Percentiles rank a stretch among this genome's conserved stretches.
phyloP scores from a whole-genome alignment of 345 rosid genomes.

The Mercurialis annua region DNA sequence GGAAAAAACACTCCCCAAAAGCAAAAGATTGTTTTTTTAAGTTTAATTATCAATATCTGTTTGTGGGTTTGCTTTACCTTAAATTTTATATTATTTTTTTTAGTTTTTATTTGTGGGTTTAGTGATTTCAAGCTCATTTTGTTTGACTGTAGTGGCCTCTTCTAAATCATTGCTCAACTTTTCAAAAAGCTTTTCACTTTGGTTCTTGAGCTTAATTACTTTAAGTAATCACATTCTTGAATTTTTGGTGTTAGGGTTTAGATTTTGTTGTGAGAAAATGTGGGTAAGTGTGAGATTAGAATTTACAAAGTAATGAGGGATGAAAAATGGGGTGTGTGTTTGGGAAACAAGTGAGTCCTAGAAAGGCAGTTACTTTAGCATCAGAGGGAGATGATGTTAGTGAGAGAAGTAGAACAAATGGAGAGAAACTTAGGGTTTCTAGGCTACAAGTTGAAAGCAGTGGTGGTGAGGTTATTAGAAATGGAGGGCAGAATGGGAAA shows the following conservation, averaged over 20 bases:
- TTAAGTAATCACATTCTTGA: constrained; percentile 11
- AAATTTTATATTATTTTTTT: neutral
- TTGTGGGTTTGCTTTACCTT: constrained; percentile 14
- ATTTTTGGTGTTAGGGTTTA: constrained; percentile 18
- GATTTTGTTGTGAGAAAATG: constrained; percentile 16
- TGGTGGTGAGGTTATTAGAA: neutral
- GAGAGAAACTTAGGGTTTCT: constrained; percentile 20
- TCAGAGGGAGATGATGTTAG: constrained; percentile 16
- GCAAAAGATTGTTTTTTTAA: constrained; percentile 9
- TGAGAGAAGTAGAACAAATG: constrained; percentile 12
- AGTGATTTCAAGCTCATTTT: constrained; percentile 13
- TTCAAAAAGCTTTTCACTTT: constrained; percentile 23
- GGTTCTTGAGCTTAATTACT: constrained; percentile 6
- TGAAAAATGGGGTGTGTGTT: constrained; percentile 34
- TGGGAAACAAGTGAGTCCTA: constrained; percentile 24
- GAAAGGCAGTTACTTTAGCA: constrained; percentile 1
- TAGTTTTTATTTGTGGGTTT: neutral
- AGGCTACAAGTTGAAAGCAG: constrained; percentile 25
- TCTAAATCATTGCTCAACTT: constrained; percentile 43
- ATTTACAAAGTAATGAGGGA: constrained; percentile 7
- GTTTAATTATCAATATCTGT: neutral
- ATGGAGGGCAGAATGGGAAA: constrained; percentile 10
- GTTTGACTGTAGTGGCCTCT: constrained; percentile 42
- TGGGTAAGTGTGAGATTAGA: neutral
- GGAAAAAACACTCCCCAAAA: neutral